Evolutionary conservation across 1,139 yeast species (phyloP).

Genomic region (Pichia sp.): DNA sequence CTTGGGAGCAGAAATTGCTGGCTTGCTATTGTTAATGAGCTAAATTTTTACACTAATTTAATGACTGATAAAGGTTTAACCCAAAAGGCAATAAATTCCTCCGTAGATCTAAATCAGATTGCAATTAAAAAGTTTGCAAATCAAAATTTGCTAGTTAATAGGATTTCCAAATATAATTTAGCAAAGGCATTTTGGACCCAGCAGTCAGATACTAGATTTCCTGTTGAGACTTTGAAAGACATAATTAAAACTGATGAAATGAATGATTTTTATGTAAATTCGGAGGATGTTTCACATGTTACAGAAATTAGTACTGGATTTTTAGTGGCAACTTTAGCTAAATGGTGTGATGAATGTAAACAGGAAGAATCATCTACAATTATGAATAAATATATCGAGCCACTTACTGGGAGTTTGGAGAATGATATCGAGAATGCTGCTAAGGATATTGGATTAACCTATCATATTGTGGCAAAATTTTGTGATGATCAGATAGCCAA

Average conservation of each 20-base stretch:
- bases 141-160: constrained; percentile 18
- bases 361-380: constrained; percentile 59
- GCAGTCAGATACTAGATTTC: constrained; percentile 46
- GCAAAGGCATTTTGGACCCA: constrained; percentile 54
- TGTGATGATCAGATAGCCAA: constrained; percentile 63
- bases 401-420: constrained; percentile 25
- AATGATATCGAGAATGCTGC: constrained; percentile 12
- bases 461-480: constrained; percentile 61
- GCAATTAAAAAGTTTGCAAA: constrained; percentile 24
- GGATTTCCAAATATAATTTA: constrained; percentile 39
- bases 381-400: constrained; percentile 49
- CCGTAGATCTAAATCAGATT: constrained; percentile 40
- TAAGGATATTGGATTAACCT: constrained; percentile 30
- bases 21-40: constrained; percentile 35
- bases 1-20: constrained; percentile 10
- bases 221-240: constrained; percentile 45
- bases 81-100: constrained; percentile 47
- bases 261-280: too few relatives aligned
- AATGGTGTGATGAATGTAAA: constrained; percentile 67
- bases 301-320: constrained; percentile 5
- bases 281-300: too few relatives aligned
- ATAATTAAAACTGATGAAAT: constrained; percentile 21
- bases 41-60: constrained; percentile 37
- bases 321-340: constrained; percentile 36
- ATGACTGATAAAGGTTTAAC: constrained; percentile 34